Percentiles rank a stretch among this genome's conserved stretches.
Evolutionary conservation across 2,329 filamentous ascomycete species (phyloP).

Genomic region (Talaromyces sp.): DNA sequence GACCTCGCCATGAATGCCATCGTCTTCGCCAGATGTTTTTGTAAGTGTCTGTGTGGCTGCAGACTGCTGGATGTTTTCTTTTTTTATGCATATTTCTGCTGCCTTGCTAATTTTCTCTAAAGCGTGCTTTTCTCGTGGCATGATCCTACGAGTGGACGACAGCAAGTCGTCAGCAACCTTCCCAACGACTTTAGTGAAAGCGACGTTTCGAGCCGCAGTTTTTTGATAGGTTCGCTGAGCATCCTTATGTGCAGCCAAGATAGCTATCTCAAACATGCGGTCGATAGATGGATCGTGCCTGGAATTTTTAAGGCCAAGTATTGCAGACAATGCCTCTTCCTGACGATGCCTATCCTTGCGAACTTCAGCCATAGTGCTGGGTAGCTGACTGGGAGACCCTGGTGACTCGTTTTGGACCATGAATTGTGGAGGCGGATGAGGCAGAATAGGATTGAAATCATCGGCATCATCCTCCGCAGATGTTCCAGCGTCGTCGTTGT

Average conservation of each 20-base stretch:
- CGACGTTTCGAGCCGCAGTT: neutral
- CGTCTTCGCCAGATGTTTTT: neutral
- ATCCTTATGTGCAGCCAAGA: slow-evolving; percentile 11
- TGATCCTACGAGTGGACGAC: neutral
- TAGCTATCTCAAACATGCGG: slow-evolving; percentile 11
- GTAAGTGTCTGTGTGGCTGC: neutral
- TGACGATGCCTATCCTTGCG: slow-evolving; percentile 15
- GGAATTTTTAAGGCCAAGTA: slow-evolving; percentile 12
- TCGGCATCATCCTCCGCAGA: slow-evolving; percentile 28
- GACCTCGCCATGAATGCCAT: neutral
- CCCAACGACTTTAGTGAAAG: neutral
- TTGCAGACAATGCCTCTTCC: slow-evolving; percentile 14
- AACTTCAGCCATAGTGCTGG: slow-evolving; percentile 9
- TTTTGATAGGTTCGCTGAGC: neutral
- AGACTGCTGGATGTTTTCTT: neutral
- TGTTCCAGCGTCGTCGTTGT: slow-evolving; percentile 43
- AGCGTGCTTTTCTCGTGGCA: slow-evolving; percentile 26
- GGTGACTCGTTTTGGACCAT: neutral
- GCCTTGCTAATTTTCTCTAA: slow-evolving; percentile 48
- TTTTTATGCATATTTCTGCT: slow-evolving; percentile 46
- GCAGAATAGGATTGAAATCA: slow-evolving; percentile 27
- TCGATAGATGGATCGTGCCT: slow-evolving; percentile 10
- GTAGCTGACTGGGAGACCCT: slow-evolving; percentile 9
- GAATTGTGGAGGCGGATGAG: slow-evolving; percentile 4
- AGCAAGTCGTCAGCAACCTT: neutral